phyloP scores from a whole-genome alignment of 2,329 filamentous ascomycete species.

The Botryotinia globosa region DNA sequence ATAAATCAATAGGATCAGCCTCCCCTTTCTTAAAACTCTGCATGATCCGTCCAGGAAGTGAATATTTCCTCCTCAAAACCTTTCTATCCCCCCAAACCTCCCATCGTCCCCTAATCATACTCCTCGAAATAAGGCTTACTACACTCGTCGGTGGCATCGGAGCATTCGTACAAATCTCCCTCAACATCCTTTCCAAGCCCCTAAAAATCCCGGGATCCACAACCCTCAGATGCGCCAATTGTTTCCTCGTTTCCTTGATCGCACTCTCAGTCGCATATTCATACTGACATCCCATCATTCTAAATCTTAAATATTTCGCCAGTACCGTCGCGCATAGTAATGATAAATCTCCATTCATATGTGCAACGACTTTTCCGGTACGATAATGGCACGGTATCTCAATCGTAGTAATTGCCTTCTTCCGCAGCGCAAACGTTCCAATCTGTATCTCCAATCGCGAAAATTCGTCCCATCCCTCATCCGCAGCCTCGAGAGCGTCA shows the following conservation, averaged over 20 bases:
- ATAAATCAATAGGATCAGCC: constrained; percentile 27
- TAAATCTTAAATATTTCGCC: constrained; percentile 30
- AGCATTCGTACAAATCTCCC: constrained; percentile 31
- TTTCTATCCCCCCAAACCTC: constrained; percentile 28
- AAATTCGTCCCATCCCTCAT: constrained; percentile 16
- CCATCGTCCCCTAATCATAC: constrained; percentile 34
- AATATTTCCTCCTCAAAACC: constrained; percentile 27
- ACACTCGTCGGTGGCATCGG: constrained; percentile 34
- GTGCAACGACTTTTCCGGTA: not conserved
- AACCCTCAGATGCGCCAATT: constrained; percentile 16
- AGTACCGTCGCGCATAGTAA: constrained; percentile 32
- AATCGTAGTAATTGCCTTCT: constrained; percentile 30
- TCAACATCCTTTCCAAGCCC: constrained; percentile 26
- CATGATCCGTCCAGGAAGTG: constrained; percentile 26
- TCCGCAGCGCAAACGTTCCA: constrained; percentile 32
- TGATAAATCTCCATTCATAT: constrained; percentile 26
- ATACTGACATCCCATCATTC: constrained; percentile 34
- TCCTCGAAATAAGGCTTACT: constrained; percentile 33
- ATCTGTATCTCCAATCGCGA: constrained; percentile 32
- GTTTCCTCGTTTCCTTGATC: constrained; percentile 25
- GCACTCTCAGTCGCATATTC: constrained; percentile 33
- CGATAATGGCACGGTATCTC: constrained; percentile 32
- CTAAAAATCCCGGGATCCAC: constrained; percentile 26
- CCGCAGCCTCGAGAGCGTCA: not conserved
- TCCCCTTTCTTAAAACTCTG: constrained; percentile 24